Evolutionary conservation across 2,329 filamentous ascomycete species (phyloP).

Genomic region (Penicillium psychrosexuale): DNA sequence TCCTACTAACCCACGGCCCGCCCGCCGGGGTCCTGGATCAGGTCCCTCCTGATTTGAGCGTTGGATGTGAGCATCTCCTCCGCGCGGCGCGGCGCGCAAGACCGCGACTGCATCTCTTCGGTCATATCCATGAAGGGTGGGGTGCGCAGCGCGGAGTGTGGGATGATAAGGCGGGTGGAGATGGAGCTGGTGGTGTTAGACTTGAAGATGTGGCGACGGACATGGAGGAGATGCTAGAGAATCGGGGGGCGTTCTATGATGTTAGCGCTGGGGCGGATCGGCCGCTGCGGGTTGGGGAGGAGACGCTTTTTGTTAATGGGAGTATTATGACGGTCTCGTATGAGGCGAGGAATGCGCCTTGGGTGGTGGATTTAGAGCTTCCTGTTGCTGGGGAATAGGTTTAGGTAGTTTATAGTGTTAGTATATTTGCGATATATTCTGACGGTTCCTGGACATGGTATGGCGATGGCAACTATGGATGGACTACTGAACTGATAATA

Average conservation of each 20-base stretch:
- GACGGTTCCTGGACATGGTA: neutral
- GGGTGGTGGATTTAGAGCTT: constrained; percentile 55
- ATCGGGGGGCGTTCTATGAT: constrained; percentile 36
- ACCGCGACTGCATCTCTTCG: constrained; percentile 60
- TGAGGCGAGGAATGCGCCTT: constrained; percentile 51
- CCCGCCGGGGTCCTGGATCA: constrained; percentile 52
- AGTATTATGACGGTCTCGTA: constrained; percentile 54
- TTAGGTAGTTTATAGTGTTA: neutral
- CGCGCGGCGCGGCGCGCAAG: constrained; percentile 50
- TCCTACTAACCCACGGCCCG: constrained; percentile 62
- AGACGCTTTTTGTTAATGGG: constrained; percentile 59
- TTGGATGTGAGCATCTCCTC: constrained; percentile 56
- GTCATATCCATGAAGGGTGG: constrained; percentile 60
- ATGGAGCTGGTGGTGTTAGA: constrained; percentile 9
- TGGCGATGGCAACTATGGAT: neutral
- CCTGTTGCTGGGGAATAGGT: constrained; percentile 19
- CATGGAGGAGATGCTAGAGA: constrained; percentile 29
- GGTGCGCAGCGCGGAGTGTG: constrained; percentile 41
- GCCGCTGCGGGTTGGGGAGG: constrained; percentile 44
- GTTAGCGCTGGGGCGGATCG: constrained; percentile 26
- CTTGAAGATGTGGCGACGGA: constrained; percentile 24
- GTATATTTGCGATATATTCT: too few relatives aligned
- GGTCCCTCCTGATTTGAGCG: constrained; percentile 35
- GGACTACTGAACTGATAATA: too few relatives aligned
- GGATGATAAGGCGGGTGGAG: constrained; percentile 21